phyloP scores from a whole-genome alignment of 2,329 filamentous ascomycete genomes.

The Ceratocystis huliohia region DNA sequence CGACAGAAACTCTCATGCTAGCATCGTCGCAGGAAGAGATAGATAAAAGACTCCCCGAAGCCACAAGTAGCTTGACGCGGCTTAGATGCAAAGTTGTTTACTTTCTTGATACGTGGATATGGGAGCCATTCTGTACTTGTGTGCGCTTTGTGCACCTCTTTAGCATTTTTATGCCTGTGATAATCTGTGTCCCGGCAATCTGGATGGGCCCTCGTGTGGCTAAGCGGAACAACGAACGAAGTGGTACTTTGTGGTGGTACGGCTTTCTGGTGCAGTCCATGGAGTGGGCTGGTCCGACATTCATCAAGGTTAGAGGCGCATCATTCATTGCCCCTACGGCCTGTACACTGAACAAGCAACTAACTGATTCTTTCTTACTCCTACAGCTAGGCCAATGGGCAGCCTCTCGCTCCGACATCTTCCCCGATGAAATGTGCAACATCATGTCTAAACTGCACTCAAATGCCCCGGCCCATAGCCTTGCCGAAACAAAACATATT shows the following conservation, averaged over 20 bases:
- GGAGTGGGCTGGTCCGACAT: slow-evolving; percentile 87
- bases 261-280: slow-evolving; percentile 72
- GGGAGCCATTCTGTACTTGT: slow-evolving; percentile 78
- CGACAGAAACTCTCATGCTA: slow-evolving; percentile 67
- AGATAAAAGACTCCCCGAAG: slow-evolving; percentile 50
- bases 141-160: slow-evolving; percentile 78
- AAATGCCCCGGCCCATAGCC: slow-evolving; percentile 80
- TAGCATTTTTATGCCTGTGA: slow-evolving; percentile 81
- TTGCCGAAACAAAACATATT: slow-evolving; percentile 64
- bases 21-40: slow-evolving; percentile 69
- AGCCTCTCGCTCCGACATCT: slow-evolving; percentile 89
- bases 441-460: slow-evolving; percentile 94
- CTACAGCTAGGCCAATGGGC: slow-evolving; percentile 91
- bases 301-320: slow-evolving; percentile 63
- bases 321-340: not conserved
- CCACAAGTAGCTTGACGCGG: slow-evolving; percentile 46
- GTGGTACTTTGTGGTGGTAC: slow-evolving; percentile 91
- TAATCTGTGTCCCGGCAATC: slow-evolving; percentile 63
- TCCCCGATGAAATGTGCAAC: slow-evolving; percentile 79
- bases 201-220: slow-evolving; percentile 60
- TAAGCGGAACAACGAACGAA: slow-evolving; percentile 58
- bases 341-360: not conserved
- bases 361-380: not conserved
- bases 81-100: slow-evolving; percentile 48
- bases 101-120: slow-evolving; percentile 58